phyloP scores from a whole-genome alignment of 331 rosid genomes.

The Stylosanthes scabra region DNA sequence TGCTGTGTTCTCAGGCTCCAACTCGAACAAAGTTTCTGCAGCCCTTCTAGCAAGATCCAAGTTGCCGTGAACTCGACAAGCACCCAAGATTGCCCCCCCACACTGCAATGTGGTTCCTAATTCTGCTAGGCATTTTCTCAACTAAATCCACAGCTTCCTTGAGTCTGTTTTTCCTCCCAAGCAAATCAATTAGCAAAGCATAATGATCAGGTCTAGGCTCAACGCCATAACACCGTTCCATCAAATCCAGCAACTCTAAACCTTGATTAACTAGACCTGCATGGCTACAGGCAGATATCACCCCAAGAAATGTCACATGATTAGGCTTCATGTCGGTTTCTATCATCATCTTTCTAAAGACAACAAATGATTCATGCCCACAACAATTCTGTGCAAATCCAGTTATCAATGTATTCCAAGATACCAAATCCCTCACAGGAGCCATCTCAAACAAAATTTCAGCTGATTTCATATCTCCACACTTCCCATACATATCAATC shows the following conservation, averaged over 20 bases:
- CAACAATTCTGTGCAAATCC: conserved; percentile 66
- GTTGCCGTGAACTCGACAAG: conserved; percentile 63
- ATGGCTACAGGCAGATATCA: conserved; percentile 67
- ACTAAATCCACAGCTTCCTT: conserved; percentile 56
- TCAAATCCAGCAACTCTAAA: conserved; percentile 48
- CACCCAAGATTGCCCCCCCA: conserved; percentile 78
- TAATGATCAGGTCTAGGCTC: conserved; percentile 59
- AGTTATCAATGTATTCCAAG: conserved; percentile 63
- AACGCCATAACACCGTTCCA: conserved; percentile 56
- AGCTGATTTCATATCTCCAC: conserved; percentile 67
- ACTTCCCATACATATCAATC: conserved; percentile 64
- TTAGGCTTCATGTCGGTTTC: conserved; percentile 61
- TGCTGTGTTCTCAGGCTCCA: conserved; percentile 65
- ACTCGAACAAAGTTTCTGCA: conserved; percentile 61
- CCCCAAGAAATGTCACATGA: conserved; percentile 65
- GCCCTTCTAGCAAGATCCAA: conserved; percentile 58
- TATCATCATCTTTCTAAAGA: conserved; percentile 54
- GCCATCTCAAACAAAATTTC: conserved; percentile 51
- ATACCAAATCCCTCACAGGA: conserved; percentile 51
- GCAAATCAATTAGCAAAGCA: conserved; percentile 65
- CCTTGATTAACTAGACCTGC: conserved; percentile 63
- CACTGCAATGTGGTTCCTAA: conserved; percentile 48
- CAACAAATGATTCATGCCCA: conserved; percentile 50
- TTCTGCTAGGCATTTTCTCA: conserved; percentile 45
- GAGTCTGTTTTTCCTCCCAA: conserved; percentile 69